A percentile compares a stretch with the other conserved stretches of the same genome.
Conservation (phyloP, 345 rosid species). For the Sisymbrium irio region DNA sequence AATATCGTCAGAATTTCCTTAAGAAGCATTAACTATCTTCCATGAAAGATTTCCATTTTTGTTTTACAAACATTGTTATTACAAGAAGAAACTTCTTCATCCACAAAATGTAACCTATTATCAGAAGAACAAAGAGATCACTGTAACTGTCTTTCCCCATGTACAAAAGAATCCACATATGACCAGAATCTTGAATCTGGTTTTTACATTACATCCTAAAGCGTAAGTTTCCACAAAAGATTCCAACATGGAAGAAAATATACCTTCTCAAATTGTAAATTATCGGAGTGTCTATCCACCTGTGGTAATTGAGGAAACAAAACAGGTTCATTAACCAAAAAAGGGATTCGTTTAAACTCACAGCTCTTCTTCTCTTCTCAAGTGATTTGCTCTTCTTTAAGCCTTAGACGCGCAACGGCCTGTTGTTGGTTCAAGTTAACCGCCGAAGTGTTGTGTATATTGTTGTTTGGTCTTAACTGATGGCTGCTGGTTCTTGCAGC, state of each 20-base stretch:
- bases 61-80: background rate
- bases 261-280: constrained; percentile 4
- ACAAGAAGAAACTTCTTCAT: background rate
- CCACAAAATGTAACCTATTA: background rate
- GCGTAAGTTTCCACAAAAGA: constrained; percentile 27
- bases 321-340: constrained; percentile 24
- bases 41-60: background rate
- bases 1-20: background rate
- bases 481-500: constrained; percentile 56
- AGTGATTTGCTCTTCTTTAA: constrained; percentile 68
- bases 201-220: constrained; percentile 24
- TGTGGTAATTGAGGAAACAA: constrained; percentile 14
- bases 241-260: constrained; percentile 3
- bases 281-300: constrained; percentile 12
- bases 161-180: constrained; percentile 62
- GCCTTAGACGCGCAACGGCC: constrained; percentile 45
- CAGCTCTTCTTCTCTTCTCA: constrained; percentile 4
- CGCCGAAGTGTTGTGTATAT: constrained; percentile 10
- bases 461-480: constrained; percentile 42
- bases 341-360: background rate
- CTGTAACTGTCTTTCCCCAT: constrained; percentile 24
- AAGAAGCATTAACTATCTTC: background rate
- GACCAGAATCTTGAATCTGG: constrained; percentile 33
- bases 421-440: constrained; percentile 47
- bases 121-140: constrained; percentile 2